Evolutionary conservation across 2,329 filamentous ascomycete genomes (phyloP).

Genomic region (Didymella keratinophila): DNA sequence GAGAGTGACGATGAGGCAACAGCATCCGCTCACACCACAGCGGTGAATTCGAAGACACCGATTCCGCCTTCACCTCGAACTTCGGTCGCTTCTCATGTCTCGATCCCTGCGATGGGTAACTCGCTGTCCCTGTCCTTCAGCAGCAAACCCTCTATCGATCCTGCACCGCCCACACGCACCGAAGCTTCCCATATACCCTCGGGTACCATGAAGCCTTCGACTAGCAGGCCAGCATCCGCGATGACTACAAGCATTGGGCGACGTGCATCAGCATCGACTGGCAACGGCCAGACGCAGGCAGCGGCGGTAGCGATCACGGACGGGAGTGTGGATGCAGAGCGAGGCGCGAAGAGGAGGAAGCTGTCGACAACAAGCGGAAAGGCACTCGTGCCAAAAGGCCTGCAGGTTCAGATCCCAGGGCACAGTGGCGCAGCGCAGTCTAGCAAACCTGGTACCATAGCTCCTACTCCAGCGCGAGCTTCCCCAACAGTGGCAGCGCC

Average conservation of each 20-base stretch:
- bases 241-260: not conserved
- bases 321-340: not conserved
- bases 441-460: not conserved
- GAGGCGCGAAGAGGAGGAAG: constrained; percentile 37
- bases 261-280: not conserved
- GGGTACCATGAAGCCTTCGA: not conserved
- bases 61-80: not conserved
- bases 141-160: not conserved
- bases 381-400: not conserved
- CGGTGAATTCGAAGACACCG: not conserved
- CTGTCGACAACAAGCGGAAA: constrained; percentile 10
- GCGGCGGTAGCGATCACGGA: not conserved
- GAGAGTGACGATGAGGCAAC: constrained; percentile 13
- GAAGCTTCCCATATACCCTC: not conserved
- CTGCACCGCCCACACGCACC: not conserved
- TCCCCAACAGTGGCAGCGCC: not conserved
- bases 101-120: not conserved
- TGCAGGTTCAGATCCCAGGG: not conserved
- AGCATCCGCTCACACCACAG: too few relatives aligned
- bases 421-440: not conserved
- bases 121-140: constrained; percentile 4
- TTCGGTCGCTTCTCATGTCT: not conserved
- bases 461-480: not conserved
- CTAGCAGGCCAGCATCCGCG: not conserved
- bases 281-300: constrained; percentile 8